Percentiles rank a stretch among this genome's conserved stretches.
Evolutionary conservation across 345 rosid genomes (phyloP).

Genomic region (Lepidium aucheri): DNA sequence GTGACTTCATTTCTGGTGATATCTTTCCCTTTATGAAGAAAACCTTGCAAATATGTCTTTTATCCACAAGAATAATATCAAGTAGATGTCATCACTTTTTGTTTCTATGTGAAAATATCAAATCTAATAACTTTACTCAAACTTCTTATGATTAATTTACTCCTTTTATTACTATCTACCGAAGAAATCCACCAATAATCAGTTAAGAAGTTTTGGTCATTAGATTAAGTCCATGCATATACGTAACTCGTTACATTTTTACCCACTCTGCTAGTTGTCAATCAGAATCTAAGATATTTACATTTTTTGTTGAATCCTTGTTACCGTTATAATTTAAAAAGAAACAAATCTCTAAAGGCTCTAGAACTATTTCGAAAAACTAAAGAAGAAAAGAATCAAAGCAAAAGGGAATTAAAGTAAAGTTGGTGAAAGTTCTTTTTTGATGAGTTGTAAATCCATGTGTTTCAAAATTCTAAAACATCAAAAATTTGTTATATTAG

Average conservation of each 20-base stretch:
- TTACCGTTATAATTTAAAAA: constrained; percentile 22
- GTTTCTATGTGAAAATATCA: not conserved
- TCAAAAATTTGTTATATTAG: not conserved
- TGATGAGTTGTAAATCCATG: constrained; percentile 18
- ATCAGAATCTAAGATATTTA: not conserved
- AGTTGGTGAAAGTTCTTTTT: constrained; percentile 17
- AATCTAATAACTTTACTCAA: not conserved
- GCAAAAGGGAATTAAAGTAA: constrained; percentile 1
- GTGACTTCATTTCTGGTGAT: not conserved
- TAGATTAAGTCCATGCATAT: not conserved
- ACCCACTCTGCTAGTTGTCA: not conserved
- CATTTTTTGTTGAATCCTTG: not conserved
- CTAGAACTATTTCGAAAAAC: not conserved
- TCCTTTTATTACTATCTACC: not conserved
- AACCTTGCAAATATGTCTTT: not conserved
- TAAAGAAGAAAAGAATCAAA: not conserved
- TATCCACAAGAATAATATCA: not conserved
- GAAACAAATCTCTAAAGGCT: not conserved
- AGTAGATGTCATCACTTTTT: not conserved
- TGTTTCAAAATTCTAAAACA: not conserved
- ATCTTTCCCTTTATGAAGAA: not conserved
- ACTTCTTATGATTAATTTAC: not conserved
- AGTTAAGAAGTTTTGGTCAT: not conserved
- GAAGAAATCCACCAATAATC: not conserved
- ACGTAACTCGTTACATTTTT: not conserved